Evolutionary conservation across 192 early-diverging fungal species (phyloP).

Genomic region (Pecoramyces ruminantium): DNA sequence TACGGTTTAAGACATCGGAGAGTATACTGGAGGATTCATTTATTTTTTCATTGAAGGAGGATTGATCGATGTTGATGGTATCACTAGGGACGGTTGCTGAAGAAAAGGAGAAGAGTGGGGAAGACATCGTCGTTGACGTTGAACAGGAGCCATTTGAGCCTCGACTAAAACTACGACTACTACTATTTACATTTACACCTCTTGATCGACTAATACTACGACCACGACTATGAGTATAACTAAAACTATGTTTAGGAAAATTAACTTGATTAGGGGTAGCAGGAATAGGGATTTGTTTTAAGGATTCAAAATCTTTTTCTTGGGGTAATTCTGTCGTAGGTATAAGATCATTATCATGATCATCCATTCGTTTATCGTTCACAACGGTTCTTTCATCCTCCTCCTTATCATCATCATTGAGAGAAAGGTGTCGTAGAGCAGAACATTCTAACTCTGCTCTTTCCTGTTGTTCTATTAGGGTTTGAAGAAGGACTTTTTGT

Average conservation of each 20-base stretch:
- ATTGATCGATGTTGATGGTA: no score
- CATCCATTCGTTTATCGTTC: not conserved
- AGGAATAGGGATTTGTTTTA: not conserved
- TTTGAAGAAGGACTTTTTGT: not conserved
- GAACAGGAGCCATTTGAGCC: not conserved
- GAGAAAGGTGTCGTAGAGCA: not conserved
- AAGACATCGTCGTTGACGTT: not conserved
- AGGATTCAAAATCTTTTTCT: not conserved
- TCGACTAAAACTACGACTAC: not conserved
- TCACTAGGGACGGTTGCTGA: no score
- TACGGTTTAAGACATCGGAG: no score
- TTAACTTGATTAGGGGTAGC: not conserved
- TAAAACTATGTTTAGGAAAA: no score
- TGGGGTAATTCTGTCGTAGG: not conserved
- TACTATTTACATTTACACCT: no score
- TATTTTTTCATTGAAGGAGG: not conserved
- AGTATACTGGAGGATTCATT: not conserved
- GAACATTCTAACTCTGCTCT: not conserved
- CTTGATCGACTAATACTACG: no score
- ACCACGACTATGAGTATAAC: no score
- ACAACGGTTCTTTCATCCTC: not conserved
- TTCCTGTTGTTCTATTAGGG: not conserved
- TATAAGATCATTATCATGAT: not conserved
- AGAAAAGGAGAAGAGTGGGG: not conserved
- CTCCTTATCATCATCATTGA: not conserved